A percentile compares a stretch with the other conserved stretches of the same genome.
Evolutionary conservation across 2,329 filamentous ascomycete species (phyloP).

Genomic region (Lasiodiplodia sp.): DNA sequence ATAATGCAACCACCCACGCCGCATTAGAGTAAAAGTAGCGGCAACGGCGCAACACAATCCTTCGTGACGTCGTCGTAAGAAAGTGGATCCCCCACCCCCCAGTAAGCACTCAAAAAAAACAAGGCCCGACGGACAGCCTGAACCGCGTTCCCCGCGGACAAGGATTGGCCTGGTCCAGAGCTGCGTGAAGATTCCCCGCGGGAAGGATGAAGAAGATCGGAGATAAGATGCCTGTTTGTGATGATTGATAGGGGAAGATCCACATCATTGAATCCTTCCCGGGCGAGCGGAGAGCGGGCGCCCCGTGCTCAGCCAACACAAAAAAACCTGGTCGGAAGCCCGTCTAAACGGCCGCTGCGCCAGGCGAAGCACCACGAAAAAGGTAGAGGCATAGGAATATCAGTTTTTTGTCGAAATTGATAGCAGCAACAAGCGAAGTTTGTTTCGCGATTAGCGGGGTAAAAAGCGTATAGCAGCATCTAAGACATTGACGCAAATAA

Average conservation of each 20-base stretch:
- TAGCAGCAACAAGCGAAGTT: too few species aligned
- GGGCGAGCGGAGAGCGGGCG: not conserved
- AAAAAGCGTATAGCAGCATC: too few species aligned
- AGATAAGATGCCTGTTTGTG: conserved; percentile 12
- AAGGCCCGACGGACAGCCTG: not conserved
- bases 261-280: not conserved
- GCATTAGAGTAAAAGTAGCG: not conserved
- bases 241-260: not conserved
- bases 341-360: too few species aligned
- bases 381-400: too few species aligned
- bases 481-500: too few species aligned
- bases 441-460: too few species aligned
- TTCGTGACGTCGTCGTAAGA: not conserved
- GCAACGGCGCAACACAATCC: not conserved
- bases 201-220: conserved; percentile 5
- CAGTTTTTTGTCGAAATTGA: too few species aligned
- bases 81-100: not conserved
- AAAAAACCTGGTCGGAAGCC: too few species aligned
- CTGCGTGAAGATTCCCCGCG: conserved; percentile 5
- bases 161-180: not conserved
- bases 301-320: not conserved
- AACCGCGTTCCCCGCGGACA: not conserved
- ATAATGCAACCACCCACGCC: too few species aligned
- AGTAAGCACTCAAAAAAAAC: not conserved
- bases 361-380: too few species aligned